Evolutionary conservation across 73 alveolate species (phyloP).

Genomic region (Paramecium octaurelia): DNA sequence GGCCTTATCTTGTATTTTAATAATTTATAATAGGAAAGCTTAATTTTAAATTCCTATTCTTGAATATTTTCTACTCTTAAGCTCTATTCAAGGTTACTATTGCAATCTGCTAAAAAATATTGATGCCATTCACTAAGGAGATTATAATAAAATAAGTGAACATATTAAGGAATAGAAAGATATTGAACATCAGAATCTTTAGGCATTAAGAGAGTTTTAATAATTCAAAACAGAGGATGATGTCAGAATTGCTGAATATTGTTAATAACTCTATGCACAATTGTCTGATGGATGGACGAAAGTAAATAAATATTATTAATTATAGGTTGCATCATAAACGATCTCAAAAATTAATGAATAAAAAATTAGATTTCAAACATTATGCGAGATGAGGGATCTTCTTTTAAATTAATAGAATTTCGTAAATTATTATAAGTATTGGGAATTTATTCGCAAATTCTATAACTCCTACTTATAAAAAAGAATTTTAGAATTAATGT

Average conservation of each 20-base stretch:
- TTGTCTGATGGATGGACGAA: not conserved
- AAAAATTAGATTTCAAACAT: not conserved
- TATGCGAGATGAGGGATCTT: not conserved
- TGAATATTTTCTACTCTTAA: not conserved
- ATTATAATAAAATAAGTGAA: not conserved
- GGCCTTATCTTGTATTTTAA: not conserved
- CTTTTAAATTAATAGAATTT: not conserved
- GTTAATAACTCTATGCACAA: not conserved
- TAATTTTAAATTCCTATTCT: not conserved
- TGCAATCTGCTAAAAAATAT: not conserved
- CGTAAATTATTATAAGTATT: not conserved
- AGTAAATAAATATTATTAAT: not conserved
- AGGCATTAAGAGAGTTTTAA: not conserved
- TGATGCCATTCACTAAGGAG: not conserved
- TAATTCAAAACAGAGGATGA: not conserved
- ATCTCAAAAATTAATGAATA: not conserved
- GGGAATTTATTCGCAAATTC: not conserved
- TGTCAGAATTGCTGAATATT: not conserved
- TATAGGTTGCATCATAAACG: not conserved
- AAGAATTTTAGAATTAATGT: not conserved
- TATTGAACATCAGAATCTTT: not conserved
- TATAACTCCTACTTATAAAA: not conserved
- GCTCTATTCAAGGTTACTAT: not conserved
- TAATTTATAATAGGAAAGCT: not conserved
- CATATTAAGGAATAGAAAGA: not conserved